Base-by-base conservation (phyloP, 805 yeast genomes). In the Candida rishiriensis region DNA sequence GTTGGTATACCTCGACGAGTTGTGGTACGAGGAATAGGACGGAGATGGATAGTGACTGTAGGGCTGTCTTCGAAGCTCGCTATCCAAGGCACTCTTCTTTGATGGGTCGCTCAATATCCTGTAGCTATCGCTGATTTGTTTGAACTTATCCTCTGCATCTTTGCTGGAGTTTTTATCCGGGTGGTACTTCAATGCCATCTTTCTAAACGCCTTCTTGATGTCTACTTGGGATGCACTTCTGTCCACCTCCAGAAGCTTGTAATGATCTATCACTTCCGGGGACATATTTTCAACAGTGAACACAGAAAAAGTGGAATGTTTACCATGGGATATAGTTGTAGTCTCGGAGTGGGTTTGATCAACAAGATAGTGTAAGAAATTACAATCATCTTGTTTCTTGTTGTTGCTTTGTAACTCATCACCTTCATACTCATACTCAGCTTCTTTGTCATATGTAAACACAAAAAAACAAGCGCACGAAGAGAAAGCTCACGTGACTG, bases 121-220 rank as follows among this genome's bases (percentile, higher is more conserved):
- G 63, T 91, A 89, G 0, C 97, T 97, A 57, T 85, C 88, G 60
- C 87, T 91, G 45, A 91, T 83, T 42, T 80, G 85, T 47, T 91
- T 87, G 93, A 91, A 90, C 55, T 84, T 85, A 43, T 72, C 74
- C 62, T 88, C 95, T 18, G 85, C 85, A 43, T 81, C 71, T 40
- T 56, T 56, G 38, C 65, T 68, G 11, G 77, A 79, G 59, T 86
- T 83, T 68, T 88, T 87, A 60, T 87, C 96, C 0, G 96, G 96
- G 61, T 87, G 96, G 56, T 76, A 76, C 50, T 69, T 71, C 47
- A 86, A 72, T 3, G 95, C 95, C 53, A 80, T 73, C 55, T 78
- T 80, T 55, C 89, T 72, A 66, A 85, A 88, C 1, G 95, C 89
- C 61, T 85, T 86, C 61, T 85, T 85, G 57, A 88, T 78, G 48